Evolutionary conservation across 2,329 filamentous ascomycete species (phyloP).

Genomic region (Bipolaris gigantea): DNA sequence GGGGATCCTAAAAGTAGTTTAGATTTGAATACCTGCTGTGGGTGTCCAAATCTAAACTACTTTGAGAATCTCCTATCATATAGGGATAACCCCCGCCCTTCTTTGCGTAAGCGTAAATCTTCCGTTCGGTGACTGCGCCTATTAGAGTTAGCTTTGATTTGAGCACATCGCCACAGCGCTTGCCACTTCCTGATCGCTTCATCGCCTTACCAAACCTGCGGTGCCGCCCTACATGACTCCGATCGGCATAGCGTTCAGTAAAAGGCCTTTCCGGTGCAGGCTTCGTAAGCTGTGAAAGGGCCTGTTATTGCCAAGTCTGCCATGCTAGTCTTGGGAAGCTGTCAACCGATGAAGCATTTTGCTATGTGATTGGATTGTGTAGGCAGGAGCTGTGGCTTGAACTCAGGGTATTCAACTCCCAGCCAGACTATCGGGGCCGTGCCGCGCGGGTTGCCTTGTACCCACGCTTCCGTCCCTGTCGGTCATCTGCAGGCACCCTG

Average conservation of each 20-base stretch:
- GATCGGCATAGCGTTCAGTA: constrained; percentile 1
- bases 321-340: background rate
- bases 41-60: background rate
- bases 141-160: background rate
- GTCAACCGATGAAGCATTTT: background rate
- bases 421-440: too few relatives aligned
- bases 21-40: background rate
- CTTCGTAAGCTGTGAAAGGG: background rate
- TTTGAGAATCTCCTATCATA: background rate
- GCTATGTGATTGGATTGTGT: background rate
- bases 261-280: background rate
- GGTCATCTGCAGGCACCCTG: too few relatives aligned
- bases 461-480: background rate
- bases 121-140: background rate
- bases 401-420: background rate
- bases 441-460: too few relatives aligned
- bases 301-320: background rate
- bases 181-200: background rate
- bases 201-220: background rate
- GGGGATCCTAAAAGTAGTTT: background rate
- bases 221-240: background rate
- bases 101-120: background rate
- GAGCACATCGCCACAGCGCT: background rate
- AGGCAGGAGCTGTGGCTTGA: background rate
- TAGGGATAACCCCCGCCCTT: background rate